Evolutionary conservation across 2,329 filamentous ascomycete genomes (phyloP).

Genomic region (Teratosphaeria pseudoeucalypti): DNA sequence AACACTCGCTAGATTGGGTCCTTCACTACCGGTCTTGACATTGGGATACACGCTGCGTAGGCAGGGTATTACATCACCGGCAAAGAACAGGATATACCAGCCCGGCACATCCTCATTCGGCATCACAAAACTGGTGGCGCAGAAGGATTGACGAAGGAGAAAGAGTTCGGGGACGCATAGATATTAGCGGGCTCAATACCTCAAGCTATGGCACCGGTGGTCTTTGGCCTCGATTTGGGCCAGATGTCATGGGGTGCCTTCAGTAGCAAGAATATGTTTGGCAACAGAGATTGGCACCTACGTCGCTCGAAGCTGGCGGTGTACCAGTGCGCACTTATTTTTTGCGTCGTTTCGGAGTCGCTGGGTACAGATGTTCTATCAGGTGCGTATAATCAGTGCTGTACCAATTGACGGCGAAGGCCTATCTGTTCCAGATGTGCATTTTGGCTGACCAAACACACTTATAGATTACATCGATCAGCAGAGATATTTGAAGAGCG

Average conservation of each 20-base stretch:
- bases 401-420: not conserved
- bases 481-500: slow-evolving; percentile 35
- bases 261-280: slow-evolving; percentile 49
- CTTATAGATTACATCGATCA: slow-evolving; percentile 44
- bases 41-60: not conserved
- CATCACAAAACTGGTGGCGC: not conserved
- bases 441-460: not conserved
- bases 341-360: slow-evolving; percentile 47
- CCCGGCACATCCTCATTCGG: not conserved
- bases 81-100: not conserved
- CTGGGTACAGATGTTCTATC: slow-evolving; percentile 46
- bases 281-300: slow-evolving; percentile 41
- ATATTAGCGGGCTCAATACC: not conserved
- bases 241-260: slow-evolving; percentile 52
- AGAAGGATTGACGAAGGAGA: not conserved
- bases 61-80: not conserved
- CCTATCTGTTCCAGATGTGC: not conserved
- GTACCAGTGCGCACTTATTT: slow-evolving; percentile 50
- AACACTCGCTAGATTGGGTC: not conserved
- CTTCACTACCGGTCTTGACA: not conserved
- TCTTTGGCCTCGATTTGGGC: slow-evolving; percentile 40
- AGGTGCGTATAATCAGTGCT: slow-evolving; percentile 28
- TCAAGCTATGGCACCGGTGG: slow-evolving; percentile 27
- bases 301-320: slow-evolving; percentile 49
- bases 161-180: not conserved